Evolutionary conservation across 148 eudicot species (phyloP).

Genomic region (Pharnaceum exiguum): DNA sequence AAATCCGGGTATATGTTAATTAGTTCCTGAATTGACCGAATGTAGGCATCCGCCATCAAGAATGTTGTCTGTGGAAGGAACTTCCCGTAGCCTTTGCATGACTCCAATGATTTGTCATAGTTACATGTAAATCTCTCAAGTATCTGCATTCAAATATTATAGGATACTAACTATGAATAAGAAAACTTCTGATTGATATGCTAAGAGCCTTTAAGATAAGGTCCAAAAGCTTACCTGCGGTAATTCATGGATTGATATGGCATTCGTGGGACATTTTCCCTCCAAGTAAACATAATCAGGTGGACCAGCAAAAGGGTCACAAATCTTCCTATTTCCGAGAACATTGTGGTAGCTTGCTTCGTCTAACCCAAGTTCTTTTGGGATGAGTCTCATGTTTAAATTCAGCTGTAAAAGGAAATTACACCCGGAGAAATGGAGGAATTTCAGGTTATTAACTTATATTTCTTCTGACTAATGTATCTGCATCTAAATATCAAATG

Average conservation of each 20-base stretch:
- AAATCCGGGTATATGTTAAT: conserved; percentile 55
- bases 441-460: neutral
- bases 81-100: conserved; percentile 30
- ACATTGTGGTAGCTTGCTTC: conserved; percentile 11
- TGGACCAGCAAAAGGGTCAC: conserved; percentile 66
- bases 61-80: conserved; percentile 39
- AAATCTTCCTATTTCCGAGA: conserved; percentile 28
- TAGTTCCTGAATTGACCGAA: conserved; percentile 44
- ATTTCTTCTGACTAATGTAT: neutral
- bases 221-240: conserved; percentile 43
- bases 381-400: conserved; percentile 28
- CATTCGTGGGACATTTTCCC: conserved; percentile 39
- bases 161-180: neutral
- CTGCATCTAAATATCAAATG: neutral
- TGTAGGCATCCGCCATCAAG: conserved; percentile 47
- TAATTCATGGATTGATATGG: conserved; percentile 53
- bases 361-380: conserved; percentile 19
- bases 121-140: conserved; percentile 62
- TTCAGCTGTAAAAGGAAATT: conserved; percentile 43
- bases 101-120: conserved; percentile 12
- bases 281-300: conserved; percentile 46
- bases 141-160: conserved; percentile 35
- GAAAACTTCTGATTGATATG: neutral
- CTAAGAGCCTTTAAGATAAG: neutral
- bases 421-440: no score